Evolutionary conservation across 371 early-diverging fungal genomes (phyloP).

Genomic region (Mucor indicus): DNA sequence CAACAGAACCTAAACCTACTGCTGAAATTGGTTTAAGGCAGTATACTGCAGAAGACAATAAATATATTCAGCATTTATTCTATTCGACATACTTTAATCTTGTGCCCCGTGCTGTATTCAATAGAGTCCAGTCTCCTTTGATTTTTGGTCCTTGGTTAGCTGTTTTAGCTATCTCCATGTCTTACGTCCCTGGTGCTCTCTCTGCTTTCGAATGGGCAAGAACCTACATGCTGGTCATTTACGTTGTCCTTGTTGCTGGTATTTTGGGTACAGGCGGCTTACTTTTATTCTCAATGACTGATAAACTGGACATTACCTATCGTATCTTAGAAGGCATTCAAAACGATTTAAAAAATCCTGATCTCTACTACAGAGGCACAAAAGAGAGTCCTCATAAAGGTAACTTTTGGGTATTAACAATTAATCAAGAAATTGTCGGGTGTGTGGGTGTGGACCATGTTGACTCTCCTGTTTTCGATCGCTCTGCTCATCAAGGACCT

Average conservation of each 20-base stretch:
- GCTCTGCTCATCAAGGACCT: not conserved
- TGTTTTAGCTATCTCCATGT: constrained; percentile 13
- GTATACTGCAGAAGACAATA: constrained; percentile 40
- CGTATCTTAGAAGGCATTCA: constrained; percentile 35
- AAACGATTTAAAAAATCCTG: constrained; percentile 40
- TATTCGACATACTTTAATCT: constrained; percentile 43
- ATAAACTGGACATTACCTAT: constrained; percentile 28
- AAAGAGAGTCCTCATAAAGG: constrained; percentile 21
- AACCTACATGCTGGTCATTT: too few relatives aligned
- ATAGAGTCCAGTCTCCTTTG: constrained; percentile 27
- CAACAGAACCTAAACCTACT: constrained; percentile 13
- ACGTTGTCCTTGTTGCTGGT: constrained; percentile 12
- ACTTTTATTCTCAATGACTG: constrained; percentile 32
- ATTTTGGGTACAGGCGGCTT: constrained; percentile 21
- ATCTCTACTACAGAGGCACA: constrained; percentile 33
- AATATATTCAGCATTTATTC: constrained; percentile 41
- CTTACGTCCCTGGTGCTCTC: constrained; percentile 10
- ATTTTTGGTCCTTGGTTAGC: constrained; percentile 21
- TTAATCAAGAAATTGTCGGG: constrained; percentile 39
- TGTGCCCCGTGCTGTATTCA: constrained; percentile 34
- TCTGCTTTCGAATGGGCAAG: constrained; percentile 13
- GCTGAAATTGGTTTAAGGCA: constrained; percentile 39
- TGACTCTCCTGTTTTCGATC: constrained; percentile 12
- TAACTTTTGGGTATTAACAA: constrained; percentile 49
- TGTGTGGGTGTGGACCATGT: constrained; percentile 44